Evolutionary conservation across 2,329 filamentous ascomycete genomes (phyloP), one percentile per base, ranked within the genome.

Genomic region (Scedosporium apiospermum): DNA sequence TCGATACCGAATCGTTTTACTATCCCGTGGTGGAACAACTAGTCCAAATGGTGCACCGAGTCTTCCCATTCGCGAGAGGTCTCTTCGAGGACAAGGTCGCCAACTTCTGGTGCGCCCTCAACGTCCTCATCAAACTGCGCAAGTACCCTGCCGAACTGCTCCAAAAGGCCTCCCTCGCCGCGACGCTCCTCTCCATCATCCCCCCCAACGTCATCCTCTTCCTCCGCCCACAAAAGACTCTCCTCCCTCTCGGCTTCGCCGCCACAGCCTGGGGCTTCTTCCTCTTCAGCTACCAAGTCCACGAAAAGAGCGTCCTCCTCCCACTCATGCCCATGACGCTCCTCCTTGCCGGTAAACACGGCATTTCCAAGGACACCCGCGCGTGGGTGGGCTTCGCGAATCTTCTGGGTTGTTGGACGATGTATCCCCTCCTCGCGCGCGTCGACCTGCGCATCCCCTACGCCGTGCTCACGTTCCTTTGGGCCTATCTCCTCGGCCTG

Each of bases 31-130:
- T 93, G 4, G 85, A 95, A 70, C 92, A 96, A 73, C 69, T 96
- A 42, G 80, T 88, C 0, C 96, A 99, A 74, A 84, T 92, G 68
- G 76, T 97, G 10, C 91, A 97, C 72, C 88, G 95, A n/a, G 84
- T 98, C 63, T 98, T 99, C 69, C 95, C 96, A 0, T 97, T 99
- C 71, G 87, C 93, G 1, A 87, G 95, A n/a, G 95, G 95, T 3
- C 78, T 99, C 6, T 99, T 98, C 70, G 96, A 99, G 76, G 95
- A 98, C 78, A 99, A 99, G 75, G 96, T 99, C 21, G 95, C 95
- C 70, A 99, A 99, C 72, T 89, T 97, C 70, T 99, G 95, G 95
- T 99, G 95, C 72, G 88, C 92, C 4, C 81, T 93, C 63, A 96
- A 98, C 72, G 88, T 95, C 0, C 81, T 96, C 62, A 81, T 96